Percentiles rank a stretch among this genome's conserved stretches.
phyloP scores from a whole-genome alignment of 2,329 filamentous ascomycete species.

The Paecilomyces niveus region DNA sequence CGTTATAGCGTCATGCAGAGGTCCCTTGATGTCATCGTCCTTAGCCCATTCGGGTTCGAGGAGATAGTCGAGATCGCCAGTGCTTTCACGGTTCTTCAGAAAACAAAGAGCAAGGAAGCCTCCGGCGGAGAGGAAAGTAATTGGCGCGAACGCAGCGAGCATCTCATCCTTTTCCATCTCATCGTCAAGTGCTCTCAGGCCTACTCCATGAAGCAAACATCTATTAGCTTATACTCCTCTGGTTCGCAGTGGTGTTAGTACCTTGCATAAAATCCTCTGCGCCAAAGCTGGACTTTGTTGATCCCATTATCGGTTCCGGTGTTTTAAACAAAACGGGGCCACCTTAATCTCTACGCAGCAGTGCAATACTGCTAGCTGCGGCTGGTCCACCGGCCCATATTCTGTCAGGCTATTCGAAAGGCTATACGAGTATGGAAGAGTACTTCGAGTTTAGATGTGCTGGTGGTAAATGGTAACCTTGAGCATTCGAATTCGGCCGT shows the following conservation, averaged over 20 bases:
- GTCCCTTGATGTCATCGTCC: conserved; percentile 23
- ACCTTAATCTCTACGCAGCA: not conserved
- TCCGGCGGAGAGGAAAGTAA: conserved; percentile 22
- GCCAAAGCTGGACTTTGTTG: not conserved
- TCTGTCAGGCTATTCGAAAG: not conserved
- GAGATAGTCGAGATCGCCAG: conserved; percentile 25
- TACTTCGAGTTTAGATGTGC: not conserved
- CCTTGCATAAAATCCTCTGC: not conserved
- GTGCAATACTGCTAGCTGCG: not conserved
- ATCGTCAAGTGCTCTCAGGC: conserved; percentile 21
- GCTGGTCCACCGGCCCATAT: not conserved
- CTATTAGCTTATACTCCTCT: not conserved
- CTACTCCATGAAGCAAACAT: conserved; percentile 6
- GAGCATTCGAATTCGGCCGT: not conserved
- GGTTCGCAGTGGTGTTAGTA: not conserved
- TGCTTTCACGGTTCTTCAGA: conserved; percentile 23
- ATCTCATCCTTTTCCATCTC: conserved; percentile 22
- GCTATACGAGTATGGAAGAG: not conserved
- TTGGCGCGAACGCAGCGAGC: conserved; percentile 25
- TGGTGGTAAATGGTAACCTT: not conserved
- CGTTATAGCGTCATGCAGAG: conserved; percentile 17
- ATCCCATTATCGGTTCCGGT: not conserved
- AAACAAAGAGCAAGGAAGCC: conserved; percentile 24
- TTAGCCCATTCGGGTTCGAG: conserved; percentile 24
- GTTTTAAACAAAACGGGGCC: not conserved